phyloP scores from a whole-genome alignment of 176 grass and related monocot species.

The Bolboschoenus planiculmis region DNA sequence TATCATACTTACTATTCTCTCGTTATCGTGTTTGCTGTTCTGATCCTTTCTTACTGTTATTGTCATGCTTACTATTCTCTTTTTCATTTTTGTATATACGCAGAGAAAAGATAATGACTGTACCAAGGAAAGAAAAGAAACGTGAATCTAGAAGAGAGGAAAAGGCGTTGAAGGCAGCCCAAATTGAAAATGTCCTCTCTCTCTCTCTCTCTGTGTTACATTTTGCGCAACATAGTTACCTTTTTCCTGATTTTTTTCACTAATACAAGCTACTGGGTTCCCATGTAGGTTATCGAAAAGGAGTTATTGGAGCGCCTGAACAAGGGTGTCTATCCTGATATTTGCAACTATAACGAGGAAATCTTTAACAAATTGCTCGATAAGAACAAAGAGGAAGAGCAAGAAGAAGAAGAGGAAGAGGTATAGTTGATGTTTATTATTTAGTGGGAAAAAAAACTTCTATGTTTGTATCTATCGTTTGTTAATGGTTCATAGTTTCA shows the following conservation, averaged over 20 bases:
- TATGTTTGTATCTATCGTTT: not conserved
- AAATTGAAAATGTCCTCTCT: slow-evolving; percentile 69
- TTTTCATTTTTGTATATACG: not conserved
- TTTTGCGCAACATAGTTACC: not conserved
- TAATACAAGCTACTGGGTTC: not conserved
- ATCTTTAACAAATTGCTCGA: slow-evolving; percentile 42
- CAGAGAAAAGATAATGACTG: slow-evolving; percentile 93
- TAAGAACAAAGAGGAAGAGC: slow-evolving; percentile 25
- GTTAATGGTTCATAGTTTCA: slow-evolving; percentile 5
- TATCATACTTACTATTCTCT: slow-evolving; percentile 2
- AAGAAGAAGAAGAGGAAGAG: slow-evolving; percentile 67
- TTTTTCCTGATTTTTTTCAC: not conserved
- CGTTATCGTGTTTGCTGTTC: not conserved
- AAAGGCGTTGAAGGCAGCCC: slow-evolving; percentile 78
- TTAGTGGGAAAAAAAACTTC: slow-evolving; percentile 20
- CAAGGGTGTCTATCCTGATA: slow-evolving; percentile 88
- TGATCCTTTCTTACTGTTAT: slow-evolving; percentile 1
- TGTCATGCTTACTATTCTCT: slow-evolving; percentile 4
- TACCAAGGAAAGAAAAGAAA: slow-evolving; percentile 64
- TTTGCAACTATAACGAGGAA: slow-evolving; percentile 52
- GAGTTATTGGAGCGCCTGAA: slow-evolving; percentile 79
- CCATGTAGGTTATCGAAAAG: slow-evolving; percentile 65
- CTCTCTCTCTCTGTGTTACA: not conserved
- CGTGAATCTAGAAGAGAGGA: slow-evolving; percentile 58
- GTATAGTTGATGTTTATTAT: slow-evolving; percentile 24